These are phyloP conservation scores for Acaromyces ingoldii DNA, from an alignment of 1,284 basidiomycete genomes.

Conservation along the genomic window DNA sequence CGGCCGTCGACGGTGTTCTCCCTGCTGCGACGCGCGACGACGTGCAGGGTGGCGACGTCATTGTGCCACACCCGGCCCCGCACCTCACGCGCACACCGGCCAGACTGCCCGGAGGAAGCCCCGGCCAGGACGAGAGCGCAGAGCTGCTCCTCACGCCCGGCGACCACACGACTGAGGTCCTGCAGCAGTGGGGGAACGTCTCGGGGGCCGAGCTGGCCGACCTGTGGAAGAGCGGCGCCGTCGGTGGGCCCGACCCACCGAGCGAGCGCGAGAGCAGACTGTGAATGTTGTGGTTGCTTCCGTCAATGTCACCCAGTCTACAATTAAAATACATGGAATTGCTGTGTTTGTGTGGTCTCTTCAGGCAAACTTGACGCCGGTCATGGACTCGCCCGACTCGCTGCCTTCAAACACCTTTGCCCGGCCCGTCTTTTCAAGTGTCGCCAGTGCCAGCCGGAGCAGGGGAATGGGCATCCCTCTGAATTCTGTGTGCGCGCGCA, in stretches of 20 bases:
- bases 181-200: constrained; percentile 20
- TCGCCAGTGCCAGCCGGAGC: constrained; percentile 54
- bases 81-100: constrained; percentile 43
- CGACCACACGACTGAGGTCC: constrained; percentile 40
- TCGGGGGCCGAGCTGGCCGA: constrained; percentile 11
- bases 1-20: constrained; percentile 23
- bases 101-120: constrained; percentile 18
- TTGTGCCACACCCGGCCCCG: constrained; percentile 46
- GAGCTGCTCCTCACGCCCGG: constrained; percentile 42
- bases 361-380: constrained; percentile 55
- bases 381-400: constrained; percentile 52
- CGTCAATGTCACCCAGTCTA: too few relatives aligned
- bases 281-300: constrained; percentile 9
- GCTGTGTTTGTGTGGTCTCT: too few relatives aligned
- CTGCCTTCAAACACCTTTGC: constrained; percentile 54
- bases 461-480: constrained; percentile 53
- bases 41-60: constrained; percentile 23
- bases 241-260: constrained; percentile 29
- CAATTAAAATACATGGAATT: too few relatives aligned
- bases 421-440: constrained; percentile 55
- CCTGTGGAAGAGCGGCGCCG: constrained; percentile 21
- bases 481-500: constrained; percentile 52
- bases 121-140: constrained; percentile 15
- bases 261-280: constrained; percentile 24
- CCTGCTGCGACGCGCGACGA: constrained; percentile 16